phyloP scores from a whole-genome alignment of 2,329 filamentous ascomycete genomes.

The Bipolaris victoriae region DNA sequence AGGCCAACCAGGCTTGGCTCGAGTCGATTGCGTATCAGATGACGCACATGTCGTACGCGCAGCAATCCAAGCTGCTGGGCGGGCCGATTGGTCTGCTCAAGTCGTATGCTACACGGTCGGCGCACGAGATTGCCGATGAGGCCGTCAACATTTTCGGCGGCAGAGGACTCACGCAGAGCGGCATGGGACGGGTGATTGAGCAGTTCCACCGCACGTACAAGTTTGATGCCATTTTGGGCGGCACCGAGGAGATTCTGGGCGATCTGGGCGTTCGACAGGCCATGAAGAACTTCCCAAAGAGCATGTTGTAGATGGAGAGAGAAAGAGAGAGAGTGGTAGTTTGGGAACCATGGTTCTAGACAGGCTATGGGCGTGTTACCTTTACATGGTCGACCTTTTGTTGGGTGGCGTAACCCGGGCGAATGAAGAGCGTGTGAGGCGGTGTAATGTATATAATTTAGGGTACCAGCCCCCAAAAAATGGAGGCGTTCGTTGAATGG shows the following conservation, averaged over 20 bases:
- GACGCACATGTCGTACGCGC: slow-evolving; percentile 79
- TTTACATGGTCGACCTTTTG: background rate
- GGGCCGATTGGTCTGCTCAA: slow-evolving; percentile 85
- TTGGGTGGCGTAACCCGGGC: no score
- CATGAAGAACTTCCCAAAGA: slow-evolving; percentile 83
- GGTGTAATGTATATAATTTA: slow-evolving; percentile 9
- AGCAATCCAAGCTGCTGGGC: slow-evolving; percentile 76
- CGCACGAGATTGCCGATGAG: slow-evolving; percentile 84
- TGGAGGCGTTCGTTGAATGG: background rate
- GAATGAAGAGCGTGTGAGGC: background rate
- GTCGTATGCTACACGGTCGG: slow-evolving; percentile 75
- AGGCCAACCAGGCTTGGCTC: slow-evolving; percentile 85
- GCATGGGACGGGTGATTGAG: slow-evolving; percentile 83
- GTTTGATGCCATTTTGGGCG: slow-evolving; percentile 70
- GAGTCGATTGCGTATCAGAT: slow-evolving; percentile 87
- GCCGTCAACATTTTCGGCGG: slow-evolving; percentile 87
- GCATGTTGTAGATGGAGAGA: slow-evolving; percentile 65
- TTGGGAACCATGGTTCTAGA: slow-evolving; percentile 31
- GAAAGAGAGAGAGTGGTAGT: no score
- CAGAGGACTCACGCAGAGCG: slow-evolving; percentile 76
- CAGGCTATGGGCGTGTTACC: background rate
- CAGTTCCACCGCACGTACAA: slow-evolving; percentile 86
- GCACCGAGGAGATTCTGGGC: slow-evolving; percentile 80
- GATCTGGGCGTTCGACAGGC: slow-evolving; percentile 85
- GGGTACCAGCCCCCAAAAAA: background rate